A percentile compares a stretch with the other conserved stretches of the same genome.
Evolutionary conservation across 2,329 filamentous ascomycete species (phyloP).

Genomic region (Exophiala sp.): DNA sequence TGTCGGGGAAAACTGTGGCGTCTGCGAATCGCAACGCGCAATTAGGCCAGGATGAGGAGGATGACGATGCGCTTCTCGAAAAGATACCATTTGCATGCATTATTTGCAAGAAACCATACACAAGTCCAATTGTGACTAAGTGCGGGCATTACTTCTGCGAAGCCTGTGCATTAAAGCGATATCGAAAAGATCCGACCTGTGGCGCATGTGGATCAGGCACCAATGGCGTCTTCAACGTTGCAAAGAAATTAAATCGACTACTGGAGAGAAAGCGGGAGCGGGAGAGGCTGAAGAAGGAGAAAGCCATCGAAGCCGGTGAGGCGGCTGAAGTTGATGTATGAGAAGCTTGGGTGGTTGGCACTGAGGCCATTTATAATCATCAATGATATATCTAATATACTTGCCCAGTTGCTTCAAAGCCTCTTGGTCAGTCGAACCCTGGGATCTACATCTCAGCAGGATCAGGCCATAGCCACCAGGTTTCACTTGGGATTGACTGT

Average conservation of each 20-base stretch:
- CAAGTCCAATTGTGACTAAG: slow-evolving; percentile 73
- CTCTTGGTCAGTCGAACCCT: no score
- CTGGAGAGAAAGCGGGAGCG: slow-evolving; percentile 63
- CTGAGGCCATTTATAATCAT: not conserved
- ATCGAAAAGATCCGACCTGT: slow-evolving; percentile 79
- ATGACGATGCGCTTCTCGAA: slow-evolving; percentile 52
- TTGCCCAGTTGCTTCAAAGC: no score
- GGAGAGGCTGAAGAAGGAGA: slow-evolving; percentile 48
- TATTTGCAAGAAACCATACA: slow-evolving; percentile 74
- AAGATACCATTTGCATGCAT: slow-evolving; percentile 86
- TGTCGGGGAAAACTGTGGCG: slow-evolving; percentile 45
- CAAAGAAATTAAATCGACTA: slow-evolving; percentile 74
- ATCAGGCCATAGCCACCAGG: no score
- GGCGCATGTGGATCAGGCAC: slow-evolving; percentile 80
- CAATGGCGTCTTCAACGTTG: slow-evolving; percentile 81
- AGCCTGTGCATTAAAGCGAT: slow-evolving; percentile 76
- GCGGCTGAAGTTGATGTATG: slow-evolving; percentile 48
- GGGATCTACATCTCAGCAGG: no score
- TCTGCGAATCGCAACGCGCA: slow-evolving; percentile 42
- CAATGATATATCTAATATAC: no score
- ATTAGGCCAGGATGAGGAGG: slow-evolving; percentile 20
- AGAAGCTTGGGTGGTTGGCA: not conserved
- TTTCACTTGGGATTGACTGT: no score
- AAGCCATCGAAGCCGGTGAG: slow-evolving; percentile 49
- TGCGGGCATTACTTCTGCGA: slow-evolving; percentile 98